Conservation (phyloP, 2,329 filamentous ascomycete species). For the Cordyceps farinosa region DNA sequence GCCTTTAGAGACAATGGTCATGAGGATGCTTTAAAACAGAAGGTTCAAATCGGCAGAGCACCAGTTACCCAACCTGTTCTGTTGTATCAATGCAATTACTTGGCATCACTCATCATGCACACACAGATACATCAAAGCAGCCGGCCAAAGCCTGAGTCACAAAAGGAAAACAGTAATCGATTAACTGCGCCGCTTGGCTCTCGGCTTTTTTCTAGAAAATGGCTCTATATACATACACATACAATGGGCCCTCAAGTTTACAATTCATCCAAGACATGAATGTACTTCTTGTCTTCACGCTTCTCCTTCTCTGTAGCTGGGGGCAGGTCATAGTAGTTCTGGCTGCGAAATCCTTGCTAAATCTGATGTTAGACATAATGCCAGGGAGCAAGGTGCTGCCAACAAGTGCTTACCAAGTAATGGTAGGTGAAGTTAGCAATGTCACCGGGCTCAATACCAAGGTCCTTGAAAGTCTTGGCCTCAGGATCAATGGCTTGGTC, state of each 20-base stretch:
- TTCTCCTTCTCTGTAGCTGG: constrained; percentile 93
- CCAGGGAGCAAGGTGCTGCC: not conserved
- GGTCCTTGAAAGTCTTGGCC: constrained; percentile 93
- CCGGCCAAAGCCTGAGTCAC: not conserved
- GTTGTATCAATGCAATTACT: not conserved
- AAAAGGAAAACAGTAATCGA: not conserved
- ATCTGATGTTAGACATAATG: constrained; percentile 30
- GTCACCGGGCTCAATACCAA: constrained; percentile 85
- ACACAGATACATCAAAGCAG: too few species aligned
- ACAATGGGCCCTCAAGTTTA: constrained; percentile 40
- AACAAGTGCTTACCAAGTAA: constrained; percentile 68
- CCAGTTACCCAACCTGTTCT: not conserved
- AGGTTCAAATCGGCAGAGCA: not conserved
- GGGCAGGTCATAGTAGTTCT: constrained; percentile 86
- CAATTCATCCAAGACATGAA: constrained; percentile 88
- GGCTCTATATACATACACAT: constrained; percentile 15
- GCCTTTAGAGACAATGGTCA: not conserved
- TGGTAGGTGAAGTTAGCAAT: constrained; percentile 85
- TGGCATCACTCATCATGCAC: too few species aligned
- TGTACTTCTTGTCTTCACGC: constrained; percentile 91
- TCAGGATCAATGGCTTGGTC: constrained; percentile 86
- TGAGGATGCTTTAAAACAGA: not conserved
- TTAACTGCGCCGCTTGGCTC: constrained; percentile 4
- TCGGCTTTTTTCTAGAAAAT: constrained; percentile 1
- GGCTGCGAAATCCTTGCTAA: constrained; percentile 86